These are phyloP conservation scores for Neurospora sp. DNA, from an alignment of 495 filamentous ascomycete genomes.

Conservation along the genomic window DNA sequence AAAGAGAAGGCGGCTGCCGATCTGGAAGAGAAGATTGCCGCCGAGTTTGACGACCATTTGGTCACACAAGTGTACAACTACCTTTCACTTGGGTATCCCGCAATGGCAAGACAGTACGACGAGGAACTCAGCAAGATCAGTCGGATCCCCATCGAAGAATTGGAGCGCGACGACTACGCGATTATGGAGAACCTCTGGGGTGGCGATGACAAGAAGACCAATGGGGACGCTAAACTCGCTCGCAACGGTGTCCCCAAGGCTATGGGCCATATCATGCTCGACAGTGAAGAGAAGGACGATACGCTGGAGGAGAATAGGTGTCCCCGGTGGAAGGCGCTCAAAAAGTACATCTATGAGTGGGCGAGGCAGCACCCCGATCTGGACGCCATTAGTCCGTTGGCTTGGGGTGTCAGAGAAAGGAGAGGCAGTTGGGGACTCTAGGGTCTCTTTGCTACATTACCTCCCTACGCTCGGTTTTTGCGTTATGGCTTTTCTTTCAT, in stretches of 20 bases:
- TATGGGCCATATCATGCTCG: conserved; percentile 25
- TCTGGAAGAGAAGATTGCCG: conserved; percentile 42
- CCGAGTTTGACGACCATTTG: conserved; percentile 72
- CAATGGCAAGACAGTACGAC: conserved; percentile 71
- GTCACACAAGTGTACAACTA: conserved; percentile 96
- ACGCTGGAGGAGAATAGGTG: conserved; percentile 30
- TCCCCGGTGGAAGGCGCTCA: conserved; percentile 70
- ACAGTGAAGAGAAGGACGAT: conserved; percentile 25
- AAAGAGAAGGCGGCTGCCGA: conserved; percentile 39
- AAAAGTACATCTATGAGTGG: conserved; percentile 76
- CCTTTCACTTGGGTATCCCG: conserved; percentile 80
- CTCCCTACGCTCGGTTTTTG: background rate
- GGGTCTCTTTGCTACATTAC: background rate
- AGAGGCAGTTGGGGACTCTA: conserved; percentile 78
- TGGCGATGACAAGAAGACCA: conserved; percentile 4
- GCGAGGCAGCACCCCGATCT: conserved; percentile 64
- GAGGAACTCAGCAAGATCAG: conserved; percentile 72
- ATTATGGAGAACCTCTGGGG: conserved; percentile 52
- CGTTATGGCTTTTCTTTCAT: conserved; percentile 2
- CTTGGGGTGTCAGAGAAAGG: conserved; percentile 63
- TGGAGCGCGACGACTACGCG: conserved; percentile 62
- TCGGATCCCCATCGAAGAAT: conserved; percentile 48
- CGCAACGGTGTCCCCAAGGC: conserved; percentile 22
- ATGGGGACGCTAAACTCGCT: conserved; percentile 16
- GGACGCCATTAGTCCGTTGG: conserved; percentile 42